Evolutionary conservation across 2,329 filamentous ascomycete species (phyloP), one percentile per base, ranked within the genome.

Genomic region (Scedosporium dehoogii): DNA sequence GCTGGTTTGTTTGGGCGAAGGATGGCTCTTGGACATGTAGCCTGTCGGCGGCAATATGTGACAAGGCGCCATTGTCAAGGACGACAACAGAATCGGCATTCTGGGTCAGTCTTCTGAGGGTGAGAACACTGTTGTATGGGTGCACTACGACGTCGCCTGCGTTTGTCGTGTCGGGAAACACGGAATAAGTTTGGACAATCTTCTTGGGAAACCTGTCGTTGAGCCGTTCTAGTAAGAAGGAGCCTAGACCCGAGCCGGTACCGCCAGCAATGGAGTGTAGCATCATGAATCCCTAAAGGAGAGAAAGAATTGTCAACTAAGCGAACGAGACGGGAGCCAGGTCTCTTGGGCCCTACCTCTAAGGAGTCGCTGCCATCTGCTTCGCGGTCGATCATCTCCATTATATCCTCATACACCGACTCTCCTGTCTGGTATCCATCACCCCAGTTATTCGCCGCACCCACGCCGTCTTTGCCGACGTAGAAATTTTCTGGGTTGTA

Each of bases 401-500:
- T 91, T 62, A 99, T 91, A 73, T 99, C 94, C 74, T 99, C 94
- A 69, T 93, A 91, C 21, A 99, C 91, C 55, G 83, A 81, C 74
- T 97, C 92, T 68, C 92, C 94, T 61, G 91, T 92, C 67, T 94
- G 87, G 76, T 99, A 99, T 57, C 94, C 94, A 71, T 94, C 90
- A 65, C 92, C 94, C 94, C 94, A 99, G 75, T 97, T 99, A 76
- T 99, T 99, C 56, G 92, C 94, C 6, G 94, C 94, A 56, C 94
- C 94, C 62, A 91, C 86, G 63, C 94, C 94, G 76, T 93, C 89
- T 74, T 96, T 96, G 69, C 93, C 91, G 61, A 97, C 86, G 73
- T 96, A 99, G 78, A 97, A 97, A 80, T 99, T 99, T 76, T 99
- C 94, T 0, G 94, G 94, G 73, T 99, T 99, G 84, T 99, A 99